Evolutionary conservation across 2,329 filamentous ascomycete species (phyloP), one percentile per base, ranked within the genome.

Genomic region (Neofusicoccum sp.): DNA sequence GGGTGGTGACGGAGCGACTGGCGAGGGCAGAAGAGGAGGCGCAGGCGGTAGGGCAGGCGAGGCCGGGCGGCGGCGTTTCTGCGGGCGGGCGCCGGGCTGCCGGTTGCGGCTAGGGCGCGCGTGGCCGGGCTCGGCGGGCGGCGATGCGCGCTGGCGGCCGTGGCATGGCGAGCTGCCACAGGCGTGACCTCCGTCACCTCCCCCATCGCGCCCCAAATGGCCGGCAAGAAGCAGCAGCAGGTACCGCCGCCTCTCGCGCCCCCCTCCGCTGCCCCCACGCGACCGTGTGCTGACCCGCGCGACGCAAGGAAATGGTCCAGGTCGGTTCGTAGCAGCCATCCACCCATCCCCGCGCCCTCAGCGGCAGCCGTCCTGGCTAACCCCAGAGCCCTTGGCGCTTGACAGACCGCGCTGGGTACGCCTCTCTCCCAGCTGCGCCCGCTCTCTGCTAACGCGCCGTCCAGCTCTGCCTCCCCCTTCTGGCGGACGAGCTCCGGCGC

Each of bases 301-400:
- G 44, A 31, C 49, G 56, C 45, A 63, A 98, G 92, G 95, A 99
- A 85, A 99, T 99, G 95, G 92, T 97, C 71, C 94, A 99, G 90
- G 93, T 99, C 83, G 94, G 95, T 98, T 89, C 85, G 88, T 90
- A 75, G 67, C 71, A 70, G 68, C 69, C 66, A 68, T 65, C 65
- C 66, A 65, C 59, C 45, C 45, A 64, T 61, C 34, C 34, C 67
- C 68, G 62, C 67, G 65, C 63, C 54, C 65, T 64, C 63, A 64
- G 56, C 61, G 64, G 66, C 76, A 74, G 77, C 67, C 73, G 71
- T 48, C 74, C 75, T 63, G 73, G 74, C 74, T 78, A 72, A 66
- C 74, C n/a, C 73, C 41, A 49, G 50, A 29, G 39, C 60, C 54
- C 54, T 63, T 47, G 52, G 45, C 33, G 4, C 36, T 29, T 50